These are phyloP conservation scores for Trebouxia sp. DNA, from an alignment of 139 green algal genomes.

Conservation along the genomic window DNA sequence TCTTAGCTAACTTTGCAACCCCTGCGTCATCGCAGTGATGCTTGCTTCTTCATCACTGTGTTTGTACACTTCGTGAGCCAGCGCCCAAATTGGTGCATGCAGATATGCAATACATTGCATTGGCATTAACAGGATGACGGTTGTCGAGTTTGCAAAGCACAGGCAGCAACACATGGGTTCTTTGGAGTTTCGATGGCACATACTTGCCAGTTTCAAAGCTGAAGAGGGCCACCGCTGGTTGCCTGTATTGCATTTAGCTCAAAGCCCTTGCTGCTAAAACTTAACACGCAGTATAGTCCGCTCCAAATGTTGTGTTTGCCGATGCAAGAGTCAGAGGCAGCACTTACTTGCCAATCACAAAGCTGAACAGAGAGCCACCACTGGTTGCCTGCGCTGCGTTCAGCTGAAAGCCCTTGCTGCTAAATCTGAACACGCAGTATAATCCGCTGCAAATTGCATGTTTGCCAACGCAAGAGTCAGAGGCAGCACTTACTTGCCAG, in stretches of 20 bases:
- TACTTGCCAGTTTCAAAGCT: conserved; percentile 77
- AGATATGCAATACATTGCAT: too few relatives aligned
- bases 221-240: conserved; percentile 66
- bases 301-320: too few relatives aligned
- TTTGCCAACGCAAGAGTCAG: neutral
- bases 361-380: conserved; percentile 80
- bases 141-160: too few relatives aligned
- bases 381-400: conserved; percentile 59
- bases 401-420: conserved; percentile 58
- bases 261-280: conserved; percentile 50
- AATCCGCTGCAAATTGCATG: neutral
- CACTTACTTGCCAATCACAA: conserved; percentile 66
- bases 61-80: too few relatives aligned
- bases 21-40: too few relatives aligned
- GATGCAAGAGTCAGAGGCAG: neutral
- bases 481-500: conserved; percentile 46
- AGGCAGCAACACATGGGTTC: too few relatives aligned
- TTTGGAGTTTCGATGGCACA: too few relatives aligned
- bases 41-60: too few relatives aligned
- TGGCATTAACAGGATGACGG: too few relatives aligned
- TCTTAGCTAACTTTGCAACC: too few relatives aligned
- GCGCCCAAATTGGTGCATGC: too few relatives aligned
- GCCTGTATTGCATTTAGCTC: conserved; percentile 63
- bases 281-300: neutral
- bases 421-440: neutral